Conservation (phyloP, 495 filamentous ascomycete species). For the Penicillium herquei region DNA sequence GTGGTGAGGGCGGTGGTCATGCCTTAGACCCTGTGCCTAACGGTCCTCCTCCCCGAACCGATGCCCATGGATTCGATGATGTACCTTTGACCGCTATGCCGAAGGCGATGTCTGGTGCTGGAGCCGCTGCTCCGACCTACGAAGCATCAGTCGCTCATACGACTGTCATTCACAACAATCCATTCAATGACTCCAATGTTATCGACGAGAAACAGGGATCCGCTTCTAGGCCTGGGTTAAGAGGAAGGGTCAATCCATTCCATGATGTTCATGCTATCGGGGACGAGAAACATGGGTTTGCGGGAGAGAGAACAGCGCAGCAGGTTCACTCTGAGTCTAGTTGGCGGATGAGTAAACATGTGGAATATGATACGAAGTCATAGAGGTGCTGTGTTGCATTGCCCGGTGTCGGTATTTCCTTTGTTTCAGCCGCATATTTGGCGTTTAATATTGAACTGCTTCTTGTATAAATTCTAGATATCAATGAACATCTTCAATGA, state of each 20-base stretch:
- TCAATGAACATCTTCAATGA: too few species aligned
- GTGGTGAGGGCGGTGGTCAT: constrained; percentile 49
- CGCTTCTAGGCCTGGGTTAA: too few species aligned
- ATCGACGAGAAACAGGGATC: not conserved
- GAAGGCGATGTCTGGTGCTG: constrained; percentile 8
- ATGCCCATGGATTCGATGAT: constrained; percentile 27
- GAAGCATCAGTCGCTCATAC: constrained; percentile 10
- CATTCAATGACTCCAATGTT: not conserved
- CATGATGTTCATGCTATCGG: constrained; percentile 6
- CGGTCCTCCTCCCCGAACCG: constrained; percentile 6
- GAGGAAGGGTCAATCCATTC: not conserved
- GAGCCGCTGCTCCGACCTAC: constrained; percentile 29
- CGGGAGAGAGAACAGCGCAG: constrained; percentile 38
- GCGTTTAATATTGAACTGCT: not conserved
- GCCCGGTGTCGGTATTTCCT: not conserved
- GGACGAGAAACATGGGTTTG: constrained; percentile 34
- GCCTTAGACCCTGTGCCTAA: constrained; percentile 17
- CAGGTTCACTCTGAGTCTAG: constrained; percentile 23
- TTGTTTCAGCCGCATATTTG: not conserved
- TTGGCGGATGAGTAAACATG: constrained; percentile 36
- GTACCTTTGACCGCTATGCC: constrained; percentile 33
- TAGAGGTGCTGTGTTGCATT: constrained; percentile 4
- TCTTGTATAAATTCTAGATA: too few species aligned
- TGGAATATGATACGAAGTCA: constrained; percentile 38
- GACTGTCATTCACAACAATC: constrained; percentile 1